Evolutionary conservation across 1,284 basidiomycete genomes (phyloP), one percentile per base, ranked within the genome.

Genomic region (Ustilago xerochloae): DNA sequence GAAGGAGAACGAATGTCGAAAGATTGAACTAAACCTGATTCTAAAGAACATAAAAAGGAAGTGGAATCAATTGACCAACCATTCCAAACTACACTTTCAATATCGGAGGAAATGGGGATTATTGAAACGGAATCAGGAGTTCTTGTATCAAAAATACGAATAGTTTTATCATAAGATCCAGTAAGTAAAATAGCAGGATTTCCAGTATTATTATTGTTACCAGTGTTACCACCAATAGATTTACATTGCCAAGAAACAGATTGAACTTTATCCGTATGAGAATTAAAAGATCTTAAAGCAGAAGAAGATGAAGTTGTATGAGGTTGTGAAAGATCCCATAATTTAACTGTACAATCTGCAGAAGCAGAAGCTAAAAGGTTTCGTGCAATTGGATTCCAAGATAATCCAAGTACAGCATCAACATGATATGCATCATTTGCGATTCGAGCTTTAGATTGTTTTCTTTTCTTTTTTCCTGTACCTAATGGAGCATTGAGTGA

Each of bases 201-300:
- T 24, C 61, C 65, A 1, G 48, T 16, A 36, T 89, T 88, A 3
- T 45, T 15, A 1, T 35, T 58, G 12, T 16, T 33, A 1, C 45
- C 18, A 1, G 35, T 58, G 12, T 16, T 33, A 1, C 60, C 67
- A 2, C 75, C 75, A 1, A 63, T 46, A 16, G 74, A 76, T 33
- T 69, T 64, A 29, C 70, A 75, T 84, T 97, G 97, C 97, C 97
- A 99, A 81, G 96, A 92, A 3, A 99, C 93, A 4, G 92, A 90
- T 86, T 98, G 95, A n/a, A 99, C 93, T 87, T 97, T 98, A 85
- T 97, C 95, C 79, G 90, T 91, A 86, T 99, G 97, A 15, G 41
- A 49, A 41, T 87, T 89, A 85, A 97, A 99, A 73, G 91, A 93
- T 58, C 93, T 88, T 81, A 97, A 89, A 9, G 94, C 88, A 1